Percentiles rank a stretch among this genome's conserved stretches.
Conservation (phyloP, 768 basidiomycete species). For the Lactifluus subvellereus region DNA sequence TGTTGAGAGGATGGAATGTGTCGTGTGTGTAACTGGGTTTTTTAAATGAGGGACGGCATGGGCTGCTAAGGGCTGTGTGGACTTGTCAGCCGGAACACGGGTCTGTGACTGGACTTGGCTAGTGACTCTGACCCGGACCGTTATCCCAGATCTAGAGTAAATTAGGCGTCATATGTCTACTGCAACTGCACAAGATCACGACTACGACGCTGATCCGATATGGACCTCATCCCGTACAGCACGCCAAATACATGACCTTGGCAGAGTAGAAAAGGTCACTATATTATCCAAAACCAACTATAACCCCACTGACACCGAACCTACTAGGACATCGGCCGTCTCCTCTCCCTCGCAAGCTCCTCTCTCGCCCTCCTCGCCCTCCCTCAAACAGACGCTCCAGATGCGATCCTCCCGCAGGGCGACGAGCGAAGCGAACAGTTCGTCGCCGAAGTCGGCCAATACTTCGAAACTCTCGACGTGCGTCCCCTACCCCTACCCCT, state of each 20-base stretch:
- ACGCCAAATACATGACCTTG: slow-evolving; percentile 73
- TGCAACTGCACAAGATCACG: background rate
- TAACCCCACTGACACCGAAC: background rate
- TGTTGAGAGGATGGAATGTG: background rate
- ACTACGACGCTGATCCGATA: slow-evolving; percentile 48
- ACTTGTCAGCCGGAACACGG: too few species aligned
- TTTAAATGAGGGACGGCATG: background rate
- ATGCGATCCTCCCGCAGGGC: slow-evolving; percentile 66
- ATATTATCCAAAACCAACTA: background rate
- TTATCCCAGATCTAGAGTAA: too few species aligned
- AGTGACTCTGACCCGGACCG: too few species aligned
- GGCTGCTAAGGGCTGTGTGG: background rate
- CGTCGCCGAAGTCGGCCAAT: slow-evolving; percentile 78
- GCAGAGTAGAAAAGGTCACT: slow-evolving; percentile 70
- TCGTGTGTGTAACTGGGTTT: background rate
- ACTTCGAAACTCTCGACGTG: slow-evolving; percentile 79
- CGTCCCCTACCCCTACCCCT: slow-evolving; percentile 21
- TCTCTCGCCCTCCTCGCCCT: slow-evolving; percentile 74
- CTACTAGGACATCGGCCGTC: slow-evolving; percentile 66
- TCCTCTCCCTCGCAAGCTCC: slow-evolving; percentile 69
- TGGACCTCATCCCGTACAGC: slow-evolving; percentile 79
- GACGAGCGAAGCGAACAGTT: slow-evolving; percentile 84
- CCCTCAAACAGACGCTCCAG: slow-evolving; percentile 69
- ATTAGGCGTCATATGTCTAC: background rate
- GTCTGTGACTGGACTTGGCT: too few species aligned